Base-by-base conservation (phyloP, 1,139 yeast genomes). In the Blastobotrys serpentis region DNA sequence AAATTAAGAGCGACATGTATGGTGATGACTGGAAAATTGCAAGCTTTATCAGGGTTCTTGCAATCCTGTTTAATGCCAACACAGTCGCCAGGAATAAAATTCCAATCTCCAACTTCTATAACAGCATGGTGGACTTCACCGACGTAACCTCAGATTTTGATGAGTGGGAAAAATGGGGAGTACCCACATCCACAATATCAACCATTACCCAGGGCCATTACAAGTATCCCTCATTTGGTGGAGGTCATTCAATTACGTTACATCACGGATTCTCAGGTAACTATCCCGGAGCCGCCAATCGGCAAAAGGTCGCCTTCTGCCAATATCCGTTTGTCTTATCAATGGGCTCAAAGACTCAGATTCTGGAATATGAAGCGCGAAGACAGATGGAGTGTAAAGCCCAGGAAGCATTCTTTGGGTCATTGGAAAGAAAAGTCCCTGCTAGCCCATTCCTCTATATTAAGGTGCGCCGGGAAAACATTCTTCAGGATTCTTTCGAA, bases 321-420 rank as follows among this genome's bases (percentile, higher is more conserved):
- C 86, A 84, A 55, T 89, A 76, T 58, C 97, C 98, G 1, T 89
- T 86, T 63, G 68, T 88, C 49, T 70, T 92, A 17, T 82, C 96
- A 0, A 69, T 92, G 55, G 96, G 95, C 0, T 78, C 87, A 2
- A 92, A 92, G 65, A 85, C 89, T 1, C 74, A 83, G 0, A 79
- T 90, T 2, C 68, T 92, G 56, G 95, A 87, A 58, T 82, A 86
- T 64, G 96, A 89, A 61, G 89, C 95, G 0, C 77, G 82, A 51
- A 69, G 86, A 37, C 85, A 81, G 50, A 88, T 90, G 95, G 95
- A 86, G 58, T 70, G 85, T 49, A 83, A 84, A 61, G 96, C 96
- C 0, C 96, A 88, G 59, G 94, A 87, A 61, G 96, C 96, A 0
- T 88, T 89, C 58, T 77, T 89, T 43, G 79, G 77, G 47, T 83